These are phyloP conservation scores for Ocimum tenuiflorum DNA, from an alignment of 257 asterid genomes.

Conservation along the genomic window DNA sequence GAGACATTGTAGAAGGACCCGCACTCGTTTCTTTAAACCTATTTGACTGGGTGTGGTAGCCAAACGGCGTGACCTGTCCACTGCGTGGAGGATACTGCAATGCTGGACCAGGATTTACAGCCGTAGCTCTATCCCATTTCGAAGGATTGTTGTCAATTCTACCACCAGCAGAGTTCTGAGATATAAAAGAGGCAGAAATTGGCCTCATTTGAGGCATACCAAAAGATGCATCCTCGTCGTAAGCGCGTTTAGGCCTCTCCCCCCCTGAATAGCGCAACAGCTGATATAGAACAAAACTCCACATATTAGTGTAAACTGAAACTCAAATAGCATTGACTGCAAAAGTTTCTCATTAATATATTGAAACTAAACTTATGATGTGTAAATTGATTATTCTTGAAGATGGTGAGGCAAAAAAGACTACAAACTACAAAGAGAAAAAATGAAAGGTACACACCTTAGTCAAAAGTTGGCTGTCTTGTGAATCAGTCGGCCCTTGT, in stretches of 20 bases:
- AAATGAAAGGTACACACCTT: slow-evolving; percentile 42
- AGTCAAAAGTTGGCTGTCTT: slow-evolving; percentile 57
- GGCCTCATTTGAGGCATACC: slow-evolving; percentile 55
- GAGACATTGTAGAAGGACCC: slow-evolving; percentile 50
- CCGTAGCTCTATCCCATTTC: slow-evolving; percentile 47
- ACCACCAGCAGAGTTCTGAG: slow-evolving; percentile 50
- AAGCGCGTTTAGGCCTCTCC: slow-evolving; percentile 43
- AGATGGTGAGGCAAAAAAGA: neutral
- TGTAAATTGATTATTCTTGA: neutral
- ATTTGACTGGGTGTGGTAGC: slow-evolving; percentile 47
- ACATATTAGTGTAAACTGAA: slow-evolving; percentile 28
- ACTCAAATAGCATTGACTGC: neutral
- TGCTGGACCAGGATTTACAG: slow-evolving; percentile 35
- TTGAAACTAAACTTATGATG: neutral
- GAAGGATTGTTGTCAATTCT: slow-evolving; percentile 44
- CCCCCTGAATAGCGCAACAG: slow-evolving; percentile 64
- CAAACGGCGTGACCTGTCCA: slow-evolving; percentile 53
- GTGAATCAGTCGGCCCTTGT: slow-evolving; percentile 46
- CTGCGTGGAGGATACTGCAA: slow-evolving; percentile 68
- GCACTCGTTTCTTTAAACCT: slow-evolving; percentile 59
- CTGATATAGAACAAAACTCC: slow-evolving; percentile 51
- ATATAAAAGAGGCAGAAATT: slow-evolving; percentile 37
- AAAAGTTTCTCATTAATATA: neutral
- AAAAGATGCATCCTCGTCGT: slow-evolving; percentile 49
- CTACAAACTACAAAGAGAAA: neutral